Base-by-base conservation (phyloP, 495 filamentous ascomycete genomes). In the Neurospora tetraspora region DNA sequence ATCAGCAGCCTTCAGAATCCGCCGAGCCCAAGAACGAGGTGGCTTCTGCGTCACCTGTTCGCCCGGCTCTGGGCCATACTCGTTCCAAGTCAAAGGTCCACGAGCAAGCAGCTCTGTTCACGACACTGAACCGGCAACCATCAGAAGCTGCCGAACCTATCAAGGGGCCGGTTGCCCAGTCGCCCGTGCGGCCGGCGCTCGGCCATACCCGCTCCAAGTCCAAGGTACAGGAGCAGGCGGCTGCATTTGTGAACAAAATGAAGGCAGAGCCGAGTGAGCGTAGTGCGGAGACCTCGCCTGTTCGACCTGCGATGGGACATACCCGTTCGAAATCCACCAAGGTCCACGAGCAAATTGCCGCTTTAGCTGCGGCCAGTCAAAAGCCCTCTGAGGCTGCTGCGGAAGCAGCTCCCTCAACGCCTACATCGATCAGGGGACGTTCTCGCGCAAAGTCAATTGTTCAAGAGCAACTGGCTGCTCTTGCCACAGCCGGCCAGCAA, bases 301-400 rank as follows among this genome's bases (percentile, higher is more conserved):
- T 71, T 59, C 37, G 69, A 31, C 36, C 42, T 61, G 27, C 70
- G 72, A 10, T 39, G 71, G 53, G 53, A 65, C 53, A 65, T 65
- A 34, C 78, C 1, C 76, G 80, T 2, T 80, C 82, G 4, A 78
- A 78, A 9, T 81, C 77, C 74, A 85, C 77, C 74, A 85, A 83
- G 70, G 81, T 85, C 27, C 81, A 83, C 11, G 83, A 83, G 72
- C 82, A 85, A 40, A 81, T 83, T 37, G 82, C 83, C 20, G 80
- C 80, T 18, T 75, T 83, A 18, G 79, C 82, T n/a, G 78, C 80
- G 3, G 75, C 74, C 65, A 79, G 71, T 75, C 79, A 78, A 70
- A 78, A 76, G 39, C 76, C 79, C n/a, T 76, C 80, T 9, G 83
- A 83, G 39, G 73, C 77, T 37, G 76, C 73, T 3, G 80, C 80